Base-by-base conservation (phyloP, 2,329 filamentous ascomycete genomes). In the Aspergillus ochraceus region DNA sequence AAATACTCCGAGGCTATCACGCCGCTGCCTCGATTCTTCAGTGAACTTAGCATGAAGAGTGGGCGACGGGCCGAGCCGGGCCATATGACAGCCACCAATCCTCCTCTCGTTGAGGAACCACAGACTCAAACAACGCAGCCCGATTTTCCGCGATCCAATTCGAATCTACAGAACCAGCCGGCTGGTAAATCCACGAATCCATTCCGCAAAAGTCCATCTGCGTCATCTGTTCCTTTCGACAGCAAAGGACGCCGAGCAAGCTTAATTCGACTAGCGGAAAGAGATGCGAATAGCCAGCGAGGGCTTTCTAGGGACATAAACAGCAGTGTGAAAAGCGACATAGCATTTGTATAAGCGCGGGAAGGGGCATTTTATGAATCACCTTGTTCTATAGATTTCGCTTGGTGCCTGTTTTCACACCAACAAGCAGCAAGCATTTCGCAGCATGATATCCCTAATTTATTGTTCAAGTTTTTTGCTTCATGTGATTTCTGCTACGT, bases 1-100 rank as follows among this genome's bases (percentile, higher is more conserved):
- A 70, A 75, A 52, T 76, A 77, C 58, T 73, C 73, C 0, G 70
- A 72, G 10, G 69, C 71, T 17, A 73, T 76, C 54, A 68, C 73
- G 10, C 73, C 74, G 2, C 66, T 77, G 11, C 74, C 74, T 9
- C 71, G 70, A 19, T 75, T 74, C 60, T 74, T 70, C 68, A 76
- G 74, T 49, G 72, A 76, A 42, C 63, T 66, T 19, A 76, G 73
- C 57, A 54, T 77, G 54, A 63, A 57, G 53, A 70, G 69, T 62
- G 56, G 59, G 39, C 65, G 63, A 29, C 71, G 62, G 2, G 57
- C 66, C 30, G 71, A 68, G n/a, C 63, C 63, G 4, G 67, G 63
- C 14, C 61, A 58, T 52, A 61, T 53, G 24, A 46, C 59, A n/a
- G 61, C 64, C 4, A 59, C 63, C 2, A 64, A 68, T 42, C 64